These are phyloP conservation scores for Drechslerella stenobrocha DNA, from an alignment of 2,329 filamentous ascomycete species.

Conservation along the genomic window DNA sequence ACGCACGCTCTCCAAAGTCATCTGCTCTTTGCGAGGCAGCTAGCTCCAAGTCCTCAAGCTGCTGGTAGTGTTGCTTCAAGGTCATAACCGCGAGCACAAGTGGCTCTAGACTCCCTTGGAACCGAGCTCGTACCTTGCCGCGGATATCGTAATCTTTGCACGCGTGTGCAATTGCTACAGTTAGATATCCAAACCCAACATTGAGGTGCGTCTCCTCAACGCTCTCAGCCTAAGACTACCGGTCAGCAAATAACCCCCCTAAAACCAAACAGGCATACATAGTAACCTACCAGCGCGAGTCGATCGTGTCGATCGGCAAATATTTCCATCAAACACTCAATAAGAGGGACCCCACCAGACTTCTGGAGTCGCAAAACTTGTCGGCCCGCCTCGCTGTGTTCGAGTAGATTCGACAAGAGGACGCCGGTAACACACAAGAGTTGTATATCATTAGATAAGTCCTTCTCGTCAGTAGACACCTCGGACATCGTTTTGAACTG, in stretches of 20 bases:
- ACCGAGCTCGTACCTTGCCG: constrained; percentile 56
- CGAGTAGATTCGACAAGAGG: constrained; percentile 32
- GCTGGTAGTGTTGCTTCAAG: constrained; percentile 56
- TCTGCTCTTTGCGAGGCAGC: constrained; percentile 17
- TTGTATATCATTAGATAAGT: constrained; percentile 27
- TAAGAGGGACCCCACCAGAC: constrained; percentile 8
- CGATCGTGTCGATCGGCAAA: constrained; percentile 26
- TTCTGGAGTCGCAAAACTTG: constrained; percentile 20
- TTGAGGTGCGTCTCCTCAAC: constrained; percentile 63
- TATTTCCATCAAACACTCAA: constrained; percentile 28
- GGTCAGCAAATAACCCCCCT: constrained; percentile 7
- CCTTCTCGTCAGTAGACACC: constrained; percentile 4
- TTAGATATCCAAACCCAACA: constrained; percentile 68
- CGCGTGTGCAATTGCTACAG: constrained; percentile 66
- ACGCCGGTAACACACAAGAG: constrained; percentile 24
- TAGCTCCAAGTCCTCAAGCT: constrained; percentile 25
- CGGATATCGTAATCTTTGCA: constrained; percentile 61
- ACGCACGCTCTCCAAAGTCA: constrained; percentile 27
- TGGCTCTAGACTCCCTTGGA: constrained; percentile 58
- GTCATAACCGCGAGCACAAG: constrained; percentile 64
- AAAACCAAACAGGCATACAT: neutral
- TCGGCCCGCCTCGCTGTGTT: constrained; percentile 37
- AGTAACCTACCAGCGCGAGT: constrained; percentile 34
- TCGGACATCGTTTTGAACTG: constrained; percentile 20
- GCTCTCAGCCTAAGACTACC: constrained; percentile 55